Percentiles rank a stretch among this genome's conserved stretches.
Evolutionary conservation across 2,329 filamentous ascomycete genomes (phyloP).

Genomic region (Harringtonia lauricola): DNA sequence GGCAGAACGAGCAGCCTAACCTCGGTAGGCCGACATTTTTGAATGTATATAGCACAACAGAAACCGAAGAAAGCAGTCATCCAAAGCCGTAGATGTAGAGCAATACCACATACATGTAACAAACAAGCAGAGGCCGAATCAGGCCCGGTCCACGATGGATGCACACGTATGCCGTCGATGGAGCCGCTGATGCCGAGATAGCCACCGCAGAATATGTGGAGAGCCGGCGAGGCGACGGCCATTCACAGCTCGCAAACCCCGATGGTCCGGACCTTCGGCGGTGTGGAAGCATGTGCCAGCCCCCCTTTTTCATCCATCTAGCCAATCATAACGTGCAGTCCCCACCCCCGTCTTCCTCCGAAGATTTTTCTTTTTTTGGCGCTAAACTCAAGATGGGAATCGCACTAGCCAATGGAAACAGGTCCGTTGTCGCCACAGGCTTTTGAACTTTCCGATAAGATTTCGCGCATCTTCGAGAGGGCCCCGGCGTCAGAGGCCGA

Average conservation of each 20-base stretch:
- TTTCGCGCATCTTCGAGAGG: conserved; percentile 12
- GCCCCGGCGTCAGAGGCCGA: background rate
- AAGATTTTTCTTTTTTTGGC: conserved; percentile 8
- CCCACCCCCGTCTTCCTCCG: conserved; percentile 2
- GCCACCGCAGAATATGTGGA: no score
- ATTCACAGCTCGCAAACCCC: background rate
- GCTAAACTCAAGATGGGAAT: conserved; percentile 1
- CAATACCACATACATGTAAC: no score
- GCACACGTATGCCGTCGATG: no score
- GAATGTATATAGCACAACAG: no score
- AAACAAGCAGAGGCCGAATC: no score
- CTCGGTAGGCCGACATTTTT: no score
- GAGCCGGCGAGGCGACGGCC: no score
- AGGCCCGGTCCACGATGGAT: no score
- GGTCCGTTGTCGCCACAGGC: conserved; percentile 8
- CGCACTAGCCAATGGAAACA: conserved; percentile 3
- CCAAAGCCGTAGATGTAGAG: no score
- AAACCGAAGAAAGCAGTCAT: no score
- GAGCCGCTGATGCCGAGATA: no score
- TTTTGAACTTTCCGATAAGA: conserved; percentile 14
- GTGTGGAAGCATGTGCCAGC: background rate
- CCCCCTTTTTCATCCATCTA: background rate
- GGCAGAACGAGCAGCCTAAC: no score
- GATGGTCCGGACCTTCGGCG: background rate
- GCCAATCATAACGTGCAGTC: background rate